A percentile compares a stretch with the other conserved stretches of the same genome.
Conservation (phyloP, 495 filamentous ascomycete species). For the Stereocaulon alpinum region DNA sequence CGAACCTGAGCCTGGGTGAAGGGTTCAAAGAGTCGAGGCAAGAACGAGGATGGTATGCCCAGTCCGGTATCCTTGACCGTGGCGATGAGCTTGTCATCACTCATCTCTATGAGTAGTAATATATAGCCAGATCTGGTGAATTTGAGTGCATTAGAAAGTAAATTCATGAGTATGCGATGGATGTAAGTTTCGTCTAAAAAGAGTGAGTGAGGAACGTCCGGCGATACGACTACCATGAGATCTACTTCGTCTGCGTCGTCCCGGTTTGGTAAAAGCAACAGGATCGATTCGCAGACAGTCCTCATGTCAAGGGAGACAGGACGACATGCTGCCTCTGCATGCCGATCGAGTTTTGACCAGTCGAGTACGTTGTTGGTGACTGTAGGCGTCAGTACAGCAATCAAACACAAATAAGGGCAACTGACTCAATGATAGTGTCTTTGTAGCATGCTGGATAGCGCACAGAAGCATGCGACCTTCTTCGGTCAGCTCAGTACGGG, state of each 20-base stretch:
- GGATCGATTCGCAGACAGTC: conserved; percentile 24
- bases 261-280: conserved; percentile 21
- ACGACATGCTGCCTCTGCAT: conserved; percentile 21
- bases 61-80: conserved; percentile 53
- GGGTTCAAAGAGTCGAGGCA: conserved; percentile 58
- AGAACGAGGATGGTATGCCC: conserved; percentile 59
- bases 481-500: conserved; percentile 24
- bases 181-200: conserved; percentile 27
- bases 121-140: conserved; percentile 36
- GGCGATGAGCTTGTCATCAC: conserved; percentile 19
- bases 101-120: conserved; percentile 19
- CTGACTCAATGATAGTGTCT: conserved; percentile 25
- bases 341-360: conserved; percentile 24
- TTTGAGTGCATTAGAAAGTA: conserved; percentile 38
- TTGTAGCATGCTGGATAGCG: conserved; percentile 25
- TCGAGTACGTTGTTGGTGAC: conserved; percentile 27
- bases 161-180: conserved; percentile 36
- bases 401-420: background rate
- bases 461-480: conserved; percentile 23
- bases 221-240: conserved; percentile 23
- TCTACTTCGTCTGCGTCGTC: conserved; percentile 25
- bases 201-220: conserved; percentile 21
- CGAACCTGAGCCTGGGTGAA: conserved; percentile 63
- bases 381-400: conserved; percentile 8
- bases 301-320: conserved; percentile 23